Evolutionary conservation across 495 filamentous ascomycete genomes (phyloP).

Genomic region (Immersiella caudata): DNA sequence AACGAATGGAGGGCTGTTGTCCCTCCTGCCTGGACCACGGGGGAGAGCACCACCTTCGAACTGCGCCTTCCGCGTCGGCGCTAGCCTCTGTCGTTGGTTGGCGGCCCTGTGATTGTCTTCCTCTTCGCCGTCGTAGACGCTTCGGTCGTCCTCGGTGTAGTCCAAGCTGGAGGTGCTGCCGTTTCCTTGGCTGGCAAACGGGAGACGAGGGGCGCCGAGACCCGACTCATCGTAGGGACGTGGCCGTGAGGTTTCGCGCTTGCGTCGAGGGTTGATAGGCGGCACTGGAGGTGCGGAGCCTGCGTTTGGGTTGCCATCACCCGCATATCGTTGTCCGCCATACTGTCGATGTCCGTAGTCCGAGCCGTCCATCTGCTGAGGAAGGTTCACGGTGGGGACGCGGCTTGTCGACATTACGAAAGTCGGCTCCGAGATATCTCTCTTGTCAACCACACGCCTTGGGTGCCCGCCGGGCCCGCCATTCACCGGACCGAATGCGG

Average conservation of each 20-base stretch:
- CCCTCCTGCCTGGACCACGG: constrained; percentile 45
- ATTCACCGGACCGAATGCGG: constrained; percentile 32
- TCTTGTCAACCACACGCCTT: constrained; percentile 72
- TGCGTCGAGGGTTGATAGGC: constrained; percentile 70
- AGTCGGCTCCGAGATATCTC: constrained; percentile 80
- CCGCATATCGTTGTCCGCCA: constrained; percentile 45
- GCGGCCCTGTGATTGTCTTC: constrained; percentile 40
- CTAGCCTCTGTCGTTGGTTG: constrained; percentile 55
- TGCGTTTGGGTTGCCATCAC: constrained; percentile 32
- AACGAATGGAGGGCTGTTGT: constrained; percentile 41
- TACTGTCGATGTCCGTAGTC: constrained; percentile 28
- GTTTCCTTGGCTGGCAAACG: constrained; percentile 28
- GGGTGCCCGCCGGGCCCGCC: constrained; percentile 35
- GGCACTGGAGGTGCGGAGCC: constrained; percentile 60
- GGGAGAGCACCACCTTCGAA: constrained; percentile 50
- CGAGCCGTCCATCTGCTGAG: constrained; percentile 28
- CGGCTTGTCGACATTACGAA: constrained; percentile 78
- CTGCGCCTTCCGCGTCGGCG: constrained; percentile 36
- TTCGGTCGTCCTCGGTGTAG: constrained; percentile 45
- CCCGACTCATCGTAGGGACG: constrained; percentile 54
- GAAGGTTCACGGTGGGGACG: constrained; percentile 66
- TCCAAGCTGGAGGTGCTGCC: constrained; percentile 27
- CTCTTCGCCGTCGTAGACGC: constrained; percentile 54
- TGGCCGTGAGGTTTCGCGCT: constrained; percentile 58
- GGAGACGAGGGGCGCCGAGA: constrained; percentile 30